These are phyloP conservation scores for Neurospora terricola DNA, from an alignment of 495 filamentous ascomycete genomes.

Conservation along the genomic window DNA sequence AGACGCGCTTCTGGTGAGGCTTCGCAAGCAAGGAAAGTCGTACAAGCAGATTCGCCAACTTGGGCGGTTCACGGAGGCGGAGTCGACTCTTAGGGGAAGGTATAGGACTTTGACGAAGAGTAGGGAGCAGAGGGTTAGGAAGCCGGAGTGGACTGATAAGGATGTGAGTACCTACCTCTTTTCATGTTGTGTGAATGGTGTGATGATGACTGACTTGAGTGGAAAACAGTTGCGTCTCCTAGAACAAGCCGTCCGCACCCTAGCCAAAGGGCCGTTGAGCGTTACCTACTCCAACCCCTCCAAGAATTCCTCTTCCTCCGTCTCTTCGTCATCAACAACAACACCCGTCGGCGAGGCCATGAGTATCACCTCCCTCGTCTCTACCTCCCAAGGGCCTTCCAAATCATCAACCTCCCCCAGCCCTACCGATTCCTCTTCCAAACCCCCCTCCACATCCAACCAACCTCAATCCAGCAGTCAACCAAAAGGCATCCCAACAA, in stretches of 20 bases:
- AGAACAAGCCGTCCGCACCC: slow-evolving; percentile 34
- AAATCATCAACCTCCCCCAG: not conserved
- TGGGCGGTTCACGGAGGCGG: slow-evolving; percentile 64
- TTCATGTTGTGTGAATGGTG: too few species aligned
- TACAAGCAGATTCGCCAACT: slow-evolving; percentile 68
- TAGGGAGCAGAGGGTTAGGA: slow-evolving; percentile 62
- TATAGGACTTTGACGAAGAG: slow-evolving; percentile 71
- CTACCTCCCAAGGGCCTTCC: not conserved
- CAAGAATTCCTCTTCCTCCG: not conserved
- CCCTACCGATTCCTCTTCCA: not conserved
- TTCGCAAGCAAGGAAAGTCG: slow-evolving; percentile 55
- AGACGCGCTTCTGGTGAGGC: slow-evolving; percentile 56
- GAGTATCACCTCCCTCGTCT: not conserved
- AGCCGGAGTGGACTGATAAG: slow-evolving; percentile 62
- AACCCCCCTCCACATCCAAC: not conserved
- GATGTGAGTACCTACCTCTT: slow-evolving; percentile 84
- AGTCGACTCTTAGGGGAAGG: slow-evolving; percentile 78
- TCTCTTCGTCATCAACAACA: slow-evolving; percentile 1
- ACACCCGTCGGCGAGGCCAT: not conserved
- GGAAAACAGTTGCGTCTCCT: slow-evolving; percentile 36
- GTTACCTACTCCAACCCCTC: not conserved
- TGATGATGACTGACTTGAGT: not conserved
- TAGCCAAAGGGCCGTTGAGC: slow-evolving; percentile 9
- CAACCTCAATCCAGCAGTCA: not conserved
- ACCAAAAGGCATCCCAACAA: not conserved